phyloP scores from a whole-genome alignment of 148 eudicot species.

The Polygonum aviculare region DNA sequence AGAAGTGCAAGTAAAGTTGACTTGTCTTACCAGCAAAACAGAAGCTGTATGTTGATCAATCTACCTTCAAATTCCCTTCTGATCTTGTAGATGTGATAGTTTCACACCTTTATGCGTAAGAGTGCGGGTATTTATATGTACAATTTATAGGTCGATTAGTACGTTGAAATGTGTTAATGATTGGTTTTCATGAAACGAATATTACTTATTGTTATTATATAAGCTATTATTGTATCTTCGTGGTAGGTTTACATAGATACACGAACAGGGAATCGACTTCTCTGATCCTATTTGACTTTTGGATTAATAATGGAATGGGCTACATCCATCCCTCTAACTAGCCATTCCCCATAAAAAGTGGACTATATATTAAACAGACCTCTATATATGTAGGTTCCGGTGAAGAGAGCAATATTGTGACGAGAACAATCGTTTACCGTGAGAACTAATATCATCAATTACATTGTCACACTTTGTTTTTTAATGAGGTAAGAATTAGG shows the following conservation, averaged over 20 bases:
- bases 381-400: too few species aligned
- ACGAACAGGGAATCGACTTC: neutral
- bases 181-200: too few species aligned
- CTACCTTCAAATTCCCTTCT: neutral
- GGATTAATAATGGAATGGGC: neutral
- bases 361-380: too few species aligned
- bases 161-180: neutral
- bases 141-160: neutral
- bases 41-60: neutral
- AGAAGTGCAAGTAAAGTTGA: neutral
- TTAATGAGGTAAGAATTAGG: too few species aligned
- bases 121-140: neutral
- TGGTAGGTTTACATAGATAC: neutral
- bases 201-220: neutral
- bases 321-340: neutral
- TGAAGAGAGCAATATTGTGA: too few species aligned
- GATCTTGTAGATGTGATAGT: neutral
- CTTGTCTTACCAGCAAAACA: neutral
- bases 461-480: too few species aligned
- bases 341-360: too few species aligned
- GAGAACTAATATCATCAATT: too few species aligned
- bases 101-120: neutral
- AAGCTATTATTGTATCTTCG: neutral
- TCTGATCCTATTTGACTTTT: neutral
- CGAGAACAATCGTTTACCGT: too few species aligned